phyloP scores from a whole-genome alignment of 768 basidiomycete species.

The Vararia minispora region DNA sequence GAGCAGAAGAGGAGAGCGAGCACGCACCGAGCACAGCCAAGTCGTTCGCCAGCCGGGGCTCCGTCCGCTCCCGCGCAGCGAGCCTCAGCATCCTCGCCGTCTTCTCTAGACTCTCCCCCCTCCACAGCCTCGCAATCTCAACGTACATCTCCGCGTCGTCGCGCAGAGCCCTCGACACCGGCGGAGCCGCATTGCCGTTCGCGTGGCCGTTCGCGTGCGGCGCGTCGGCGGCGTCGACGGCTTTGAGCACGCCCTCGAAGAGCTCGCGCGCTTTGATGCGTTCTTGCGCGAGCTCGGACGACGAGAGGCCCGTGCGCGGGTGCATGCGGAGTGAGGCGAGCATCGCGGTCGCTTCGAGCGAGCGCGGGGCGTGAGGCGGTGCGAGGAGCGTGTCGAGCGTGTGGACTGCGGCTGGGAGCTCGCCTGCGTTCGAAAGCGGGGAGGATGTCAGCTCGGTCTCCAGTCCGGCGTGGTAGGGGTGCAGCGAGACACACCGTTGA shows the following conservation, averaged over 20 bases:
- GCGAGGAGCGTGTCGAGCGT: constrained; percentile 71
- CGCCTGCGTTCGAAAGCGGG: constrained; percentile 45
- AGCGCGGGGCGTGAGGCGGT: constrained; percentile 49
- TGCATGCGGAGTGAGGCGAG: constrained; percentile 83
- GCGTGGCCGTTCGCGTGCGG: constrained; percentile 17
- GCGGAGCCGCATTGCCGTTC: constrained; percentile 1
- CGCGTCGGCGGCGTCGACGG: constrained; percentile 50
- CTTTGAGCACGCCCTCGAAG: constrained; percentile 63
- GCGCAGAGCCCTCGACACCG: constrained; percentile 26
- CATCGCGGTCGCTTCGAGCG: constrained; percentile 77
- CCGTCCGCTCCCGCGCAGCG: constrained; percentile 53
- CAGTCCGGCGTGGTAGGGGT: no score
- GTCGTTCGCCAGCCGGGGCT: constrained; percentile 73
- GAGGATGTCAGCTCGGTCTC: constrained; percentile 1
- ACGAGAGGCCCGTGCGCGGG: constrained; percentile 70
- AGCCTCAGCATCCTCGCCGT: constrained; percentile 64
- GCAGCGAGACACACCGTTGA: constrained; percentile 55
- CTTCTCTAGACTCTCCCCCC: constrained; percentile 65
- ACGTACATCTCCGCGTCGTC: constrained; percentile 82
- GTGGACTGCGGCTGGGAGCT: constrained; percentile 77
- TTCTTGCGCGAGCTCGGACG: constrained; percentile 62
- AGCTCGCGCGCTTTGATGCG: constrained; percentile 66
- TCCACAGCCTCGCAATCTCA: constrained; percentile 89
- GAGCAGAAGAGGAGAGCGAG: no score
- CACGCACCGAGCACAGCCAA: constrained; percentile 68